Percentiles rank a stretch among this genome's conserved stretches.
Evolutionary conservation across 768 basidiomycete species (phyloP).

Genomic region (Lactarius akahatsu): DNA sequence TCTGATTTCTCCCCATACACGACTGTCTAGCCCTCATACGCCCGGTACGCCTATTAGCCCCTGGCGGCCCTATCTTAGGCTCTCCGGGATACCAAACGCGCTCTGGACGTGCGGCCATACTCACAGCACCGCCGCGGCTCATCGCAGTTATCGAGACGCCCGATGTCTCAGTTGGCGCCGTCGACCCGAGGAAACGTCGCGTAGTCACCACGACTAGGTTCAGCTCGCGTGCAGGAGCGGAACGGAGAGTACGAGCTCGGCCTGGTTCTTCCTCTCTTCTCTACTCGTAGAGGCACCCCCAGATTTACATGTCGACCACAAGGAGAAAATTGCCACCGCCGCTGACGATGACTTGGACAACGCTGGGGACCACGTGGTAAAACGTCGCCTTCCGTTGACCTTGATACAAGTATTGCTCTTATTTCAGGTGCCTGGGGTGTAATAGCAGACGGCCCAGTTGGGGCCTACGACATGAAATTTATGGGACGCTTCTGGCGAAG

Average conservation of each 20-base stretch:
- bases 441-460: constrained; percentile 44
- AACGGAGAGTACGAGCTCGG: constrained; percentile 61
- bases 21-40: constrained; percentile 42
- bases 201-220: constrained; percentile 88
- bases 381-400: constrained; percentile 49
- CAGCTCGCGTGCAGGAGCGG: constrained; percentile 78
- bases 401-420: constrained; percentile 63
- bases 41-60: constrained; percentile 49
- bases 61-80: constrained; percentile 26
- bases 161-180: constrained; percentile 86
- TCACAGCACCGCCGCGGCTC: constrained; percentile 79
- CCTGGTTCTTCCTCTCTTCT: constrained; percentile 7
- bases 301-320: constrained; percentile 88
- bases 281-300: constrained; percentile 5
- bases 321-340: constrained; percentile 46
- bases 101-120: constrained; percentile 68
- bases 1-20: constrained; percentile 29
- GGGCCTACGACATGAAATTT: constrained; percentile 47
- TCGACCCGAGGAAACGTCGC: constrained; percentile 81
- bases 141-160: constrained; percentile 84
- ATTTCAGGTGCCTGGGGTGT: constrained; percentile 80
- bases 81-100: constrained; percentile 43
- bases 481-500: constrained; percentile 63
- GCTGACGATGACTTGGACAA: constrained; percentile 33
- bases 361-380: constrained; percentile 24